Evolutionary conservation across 768 basidiomycete species (phyloP).

Genomic region (Mycena filopes): DNA sequence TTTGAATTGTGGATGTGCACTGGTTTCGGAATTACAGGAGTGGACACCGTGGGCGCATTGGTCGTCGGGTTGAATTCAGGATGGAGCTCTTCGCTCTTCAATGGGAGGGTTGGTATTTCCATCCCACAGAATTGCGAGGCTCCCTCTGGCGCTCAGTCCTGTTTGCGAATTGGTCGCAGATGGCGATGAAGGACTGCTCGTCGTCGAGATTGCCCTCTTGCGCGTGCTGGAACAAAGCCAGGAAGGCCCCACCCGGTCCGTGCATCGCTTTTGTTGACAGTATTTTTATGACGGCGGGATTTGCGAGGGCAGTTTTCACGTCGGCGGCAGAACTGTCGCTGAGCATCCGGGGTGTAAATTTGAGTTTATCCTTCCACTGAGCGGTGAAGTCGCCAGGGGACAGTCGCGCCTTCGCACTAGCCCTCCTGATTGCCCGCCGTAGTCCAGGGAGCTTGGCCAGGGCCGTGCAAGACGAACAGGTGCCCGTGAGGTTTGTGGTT

Average conservation of each 20-base stretch:
- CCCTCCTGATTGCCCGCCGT: not conserved
- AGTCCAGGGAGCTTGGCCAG: not conserved
- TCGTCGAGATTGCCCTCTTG: slow-evolving; percentile 1
- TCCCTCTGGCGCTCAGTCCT: slow-evolving; percentile 3
- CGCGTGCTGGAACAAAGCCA: not conserved
- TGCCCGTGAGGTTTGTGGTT: not conserved
- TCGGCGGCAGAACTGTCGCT: not conserved
- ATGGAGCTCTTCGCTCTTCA: no score
- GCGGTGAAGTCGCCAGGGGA: not conserved
- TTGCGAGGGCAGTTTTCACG: not conserved
- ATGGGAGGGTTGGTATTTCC: no score
- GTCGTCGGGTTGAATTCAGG: no score
- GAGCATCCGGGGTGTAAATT: not conserved
- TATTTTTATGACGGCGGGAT: slow-evolving; percentile 2
- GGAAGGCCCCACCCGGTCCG: not conserved
- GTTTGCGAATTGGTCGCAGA: not conserved
- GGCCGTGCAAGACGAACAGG: slow-evolving; percentile 9
- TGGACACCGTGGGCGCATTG: no score
- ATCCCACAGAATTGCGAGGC: no score
- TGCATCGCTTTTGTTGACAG: slow-evolving; percentile 3
- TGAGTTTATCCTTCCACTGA: not conserved
- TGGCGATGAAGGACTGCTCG: not conserved
- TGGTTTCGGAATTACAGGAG: no score
- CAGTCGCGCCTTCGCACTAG: not conserved
- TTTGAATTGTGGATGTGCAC: no score